phyloP scores from a whole-genome alignment of 768 basidiomycete genomes.

The Suillus hirtellus region DNA sequence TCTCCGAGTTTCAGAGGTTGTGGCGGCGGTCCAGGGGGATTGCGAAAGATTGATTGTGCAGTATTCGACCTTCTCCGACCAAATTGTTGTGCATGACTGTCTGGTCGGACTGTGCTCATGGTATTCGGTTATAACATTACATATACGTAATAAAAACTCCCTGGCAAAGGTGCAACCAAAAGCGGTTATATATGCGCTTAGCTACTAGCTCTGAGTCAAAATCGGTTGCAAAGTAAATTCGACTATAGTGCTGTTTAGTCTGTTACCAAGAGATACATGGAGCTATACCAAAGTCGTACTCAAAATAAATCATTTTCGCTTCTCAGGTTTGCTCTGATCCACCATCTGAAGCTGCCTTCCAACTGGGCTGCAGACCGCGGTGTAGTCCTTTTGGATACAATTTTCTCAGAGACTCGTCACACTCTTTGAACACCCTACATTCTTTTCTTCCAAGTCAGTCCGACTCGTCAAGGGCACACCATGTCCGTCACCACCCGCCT shows the following conservation, averaged over 20 bases:
- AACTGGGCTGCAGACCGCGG: neutral
- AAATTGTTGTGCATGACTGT: constrained; percentile 56
- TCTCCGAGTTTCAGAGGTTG: constrained; percentile 62
- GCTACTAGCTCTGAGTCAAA: neutral
- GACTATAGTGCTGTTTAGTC: too few species aligned
- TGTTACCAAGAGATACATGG: neutral
- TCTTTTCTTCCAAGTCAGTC: neutral
- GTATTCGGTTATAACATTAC: constrained; percentile 6
- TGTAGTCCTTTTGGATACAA: neutral
- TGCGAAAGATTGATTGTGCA: constrained; percentile 61
- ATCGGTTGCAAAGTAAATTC: too few species aligned
- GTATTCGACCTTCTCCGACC: constrained; percentile 75
- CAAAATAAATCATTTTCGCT: neutral
- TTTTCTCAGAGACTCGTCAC: neutral
- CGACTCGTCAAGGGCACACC: neutral
- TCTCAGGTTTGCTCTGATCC: neutral
- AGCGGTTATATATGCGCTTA: constrained; percentile 1
- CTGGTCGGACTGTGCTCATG: constrained; percentile 64
- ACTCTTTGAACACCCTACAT: neutral
- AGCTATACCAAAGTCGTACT: neutral
- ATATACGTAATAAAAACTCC: neutral
- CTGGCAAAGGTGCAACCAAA: neutral
- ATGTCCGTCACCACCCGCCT: constrained; percentile 11
- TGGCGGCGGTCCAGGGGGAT: constrained; percentile 32
- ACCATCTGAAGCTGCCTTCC: neutral